Conservation (phyloP, 2,329 filamentous ascomycete species). For the Tothia fuscella region DNA sequence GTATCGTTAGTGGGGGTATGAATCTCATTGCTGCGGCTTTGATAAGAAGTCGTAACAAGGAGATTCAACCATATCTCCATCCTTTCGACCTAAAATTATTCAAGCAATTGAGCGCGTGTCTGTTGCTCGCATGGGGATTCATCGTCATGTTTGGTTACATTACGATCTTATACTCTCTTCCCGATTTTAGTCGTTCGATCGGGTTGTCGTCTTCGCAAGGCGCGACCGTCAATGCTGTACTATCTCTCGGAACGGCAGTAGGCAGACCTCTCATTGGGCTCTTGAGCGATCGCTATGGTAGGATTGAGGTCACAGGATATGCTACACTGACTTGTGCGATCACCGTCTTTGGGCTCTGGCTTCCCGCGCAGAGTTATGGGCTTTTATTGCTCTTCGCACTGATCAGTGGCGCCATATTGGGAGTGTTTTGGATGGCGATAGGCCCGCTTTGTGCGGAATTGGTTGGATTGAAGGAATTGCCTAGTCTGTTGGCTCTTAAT, state of each 20-base stretch:
- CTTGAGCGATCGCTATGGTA: slow-evolving; percentile 32
- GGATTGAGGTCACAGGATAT: slow-evolving; percentile 30
- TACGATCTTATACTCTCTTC: slow-evolving; percentile 34
- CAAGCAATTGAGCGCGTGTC: slow-evolving; percentile 22
- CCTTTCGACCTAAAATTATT: slow-evolving; percentile 26
- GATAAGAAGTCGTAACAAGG: slow-evolving; percentile 23
- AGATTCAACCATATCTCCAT: slow-evolving; percentile 23
- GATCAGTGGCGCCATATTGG: slow-evolving; percentile 32
- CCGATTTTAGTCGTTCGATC: slow-evolving; percentile 34
- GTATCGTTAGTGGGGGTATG: slow-evolving; percentile 19
- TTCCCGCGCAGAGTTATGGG: slow-evolving; percentile 31
- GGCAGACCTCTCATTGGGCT: slow-evolving; percentile 36
- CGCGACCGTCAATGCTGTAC: slow-evolving; percentile 28
- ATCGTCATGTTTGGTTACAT: slow-evolving; percentile 37
- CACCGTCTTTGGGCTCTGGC: slow-evolving; percentile 33
- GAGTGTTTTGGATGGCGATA: slow-evolving; percentile 35
- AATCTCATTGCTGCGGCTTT: slow-evolving; percentile 21
- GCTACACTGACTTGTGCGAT: slow-evolving; percentile 30
- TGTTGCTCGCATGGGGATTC: slow-evolving; percentile 32
- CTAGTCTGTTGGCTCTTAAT: slow-evolving; percentile 27
- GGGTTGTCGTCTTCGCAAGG: slow-evolving; percentile 29
- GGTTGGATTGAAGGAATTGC: slow-evolving; percentile 28
- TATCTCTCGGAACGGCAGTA: slow-evolving; percentile 37
- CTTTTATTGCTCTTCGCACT: slow-evolving; percentile 33
- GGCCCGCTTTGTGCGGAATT: slow-evolving; percentile 26